Evolutionary conservation across 768 basidiomycete genomes (phyloP).

Genomic region (Pleurotus djamor): DNA sequence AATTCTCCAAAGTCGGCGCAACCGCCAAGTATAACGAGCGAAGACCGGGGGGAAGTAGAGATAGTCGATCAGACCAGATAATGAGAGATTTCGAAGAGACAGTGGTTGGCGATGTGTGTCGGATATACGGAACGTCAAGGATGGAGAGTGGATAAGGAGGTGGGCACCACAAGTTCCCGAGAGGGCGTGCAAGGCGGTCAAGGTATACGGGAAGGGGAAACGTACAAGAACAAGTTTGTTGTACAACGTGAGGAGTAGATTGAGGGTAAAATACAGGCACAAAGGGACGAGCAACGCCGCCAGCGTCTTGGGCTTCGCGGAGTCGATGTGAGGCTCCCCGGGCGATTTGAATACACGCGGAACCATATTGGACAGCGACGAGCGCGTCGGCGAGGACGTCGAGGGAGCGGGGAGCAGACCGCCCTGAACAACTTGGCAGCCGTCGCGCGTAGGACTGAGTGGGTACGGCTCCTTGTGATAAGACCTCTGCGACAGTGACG

Average conservation of each 20-base stretch:
- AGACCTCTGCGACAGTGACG: constrained; percentile 2
- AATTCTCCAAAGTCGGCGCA: not conserved
- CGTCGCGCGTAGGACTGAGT: not conserved
- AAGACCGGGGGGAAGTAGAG: constrained; percentile 1
- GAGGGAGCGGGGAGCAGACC: constrained; percentile 3
- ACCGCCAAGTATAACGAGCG: constrained; percentile 4
- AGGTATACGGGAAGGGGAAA: constrained; percentile 95
- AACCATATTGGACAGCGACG: not conserved
- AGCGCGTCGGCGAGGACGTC: constrained; percentile 1
- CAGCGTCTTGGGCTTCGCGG: constrained; percentile 17
- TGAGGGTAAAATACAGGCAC: constrained; percentile 82
- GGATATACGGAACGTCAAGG: constrained; percentile 11
- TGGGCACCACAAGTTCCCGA: constrained; percentile 83
- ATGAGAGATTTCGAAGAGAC: constrained; percentile 18
- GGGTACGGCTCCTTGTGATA: constrained; percentile 7
- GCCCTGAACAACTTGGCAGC: not conserved
- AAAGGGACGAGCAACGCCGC: constrained; percentile 53
- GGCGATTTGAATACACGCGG: constrained; percentile 11
- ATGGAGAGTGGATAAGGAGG: constrained; percentile 43
- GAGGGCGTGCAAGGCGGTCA: constrained; percentile 90
- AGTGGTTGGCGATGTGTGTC: constrained; percentile 8
- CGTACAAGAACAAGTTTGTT: constrained; percentile 91
- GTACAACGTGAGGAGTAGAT: constrained; percentile 89
- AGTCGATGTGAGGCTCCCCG: not conserved
- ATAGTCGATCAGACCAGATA: not conserved